Evolutionary conservation across 495 filamentous ascomycete genomes (phyloP).

Genomic region (Glarea lozoyensis): DNA sequence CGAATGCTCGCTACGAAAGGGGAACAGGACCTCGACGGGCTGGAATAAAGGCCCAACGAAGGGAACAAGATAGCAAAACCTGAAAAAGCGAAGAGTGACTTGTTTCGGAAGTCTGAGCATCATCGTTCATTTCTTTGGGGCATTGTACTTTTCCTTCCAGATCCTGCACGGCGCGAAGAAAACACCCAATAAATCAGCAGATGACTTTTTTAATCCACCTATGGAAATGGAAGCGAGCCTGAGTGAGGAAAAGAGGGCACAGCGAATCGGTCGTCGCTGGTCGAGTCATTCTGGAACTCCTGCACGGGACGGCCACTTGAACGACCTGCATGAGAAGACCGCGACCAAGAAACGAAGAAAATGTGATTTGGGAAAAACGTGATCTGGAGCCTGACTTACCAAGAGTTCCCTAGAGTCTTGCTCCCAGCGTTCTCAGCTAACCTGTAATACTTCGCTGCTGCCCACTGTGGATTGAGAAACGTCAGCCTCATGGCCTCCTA

Average conservation of each 20-base stretch:
- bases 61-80: no score
- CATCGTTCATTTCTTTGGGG: slow-evolving; percentile 31
- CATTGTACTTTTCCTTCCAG: slow-evolving; percentile 91
- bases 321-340: slow-evolving; percentile 6
- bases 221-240: no score
- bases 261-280: slow-evolving; percentile 18
- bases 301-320: slow-evolving; percentile 14
- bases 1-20: no score
- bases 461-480: slow-evolving; percentile 11
- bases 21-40: no score
- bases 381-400: slow-evolving; percentile 53
- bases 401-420: slow-evolving; percentile 89
- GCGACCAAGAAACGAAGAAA: slow-evolving; percentile 3
- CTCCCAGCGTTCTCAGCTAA: slow-evolving; percentile 81
- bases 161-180: slow-evolving; percentile 61
- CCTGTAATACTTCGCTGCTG: slow-evolving; percentile 83
- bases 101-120: no score
- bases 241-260: slow-evolving; percentile 4
- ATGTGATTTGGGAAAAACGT: background rate
- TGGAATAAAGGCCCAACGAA: no score
- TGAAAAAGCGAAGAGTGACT: slow-evolving; percentile 1
- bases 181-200: slow-evolving; percentile 8
- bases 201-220: slow-evolving; percentile 11
- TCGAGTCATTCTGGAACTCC: slow-evolving; percentile 16
- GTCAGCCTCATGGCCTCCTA: slow-evolving; percentile 17